These are phyloP conservation scores for Aethionema arabicum DNA, from an alignment of 345 rosid genomes.

Conservation along the genomic window DNA sequence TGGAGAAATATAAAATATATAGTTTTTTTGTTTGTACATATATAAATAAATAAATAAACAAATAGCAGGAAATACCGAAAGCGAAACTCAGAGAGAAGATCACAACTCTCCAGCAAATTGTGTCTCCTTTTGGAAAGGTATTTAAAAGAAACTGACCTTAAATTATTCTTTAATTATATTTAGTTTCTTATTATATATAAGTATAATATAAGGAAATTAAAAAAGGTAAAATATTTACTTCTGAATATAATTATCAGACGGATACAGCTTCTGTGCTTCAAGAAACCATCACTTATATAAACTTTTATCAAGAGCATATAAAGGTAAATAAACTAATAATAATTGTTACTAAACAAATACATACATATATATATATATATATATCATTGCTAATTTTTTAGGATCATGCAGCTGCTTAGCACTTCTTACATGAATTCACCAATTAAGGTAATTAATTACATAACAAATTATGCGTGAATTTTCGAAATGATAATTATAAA, in stretches of 20 bases:
- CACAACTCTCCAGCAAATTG: constrained; percentile 92
- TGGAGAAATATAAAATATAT: too few species aligned
- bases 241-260: constrained; percentile 51
- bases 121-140: constrained; percentile 98
- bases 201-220: neutral
- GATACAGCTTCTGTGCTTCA: constrained; percentile 87
- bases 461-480: neutral
- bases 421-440: constrained; percentile 71
- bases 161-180: neutral
- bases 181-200: neutral
- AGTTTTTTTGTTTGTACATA: too few species aligned
- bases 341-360: neutral
- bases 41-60: neutral
- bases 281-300: constrained; percentile 77
- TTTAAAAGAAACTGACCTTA: constrained; percentile 5
- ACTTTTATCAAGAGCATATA: constrained; percentile 78
- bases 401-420: constrained; percentile 57
- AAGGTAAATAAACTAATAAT: constrained; percentile 46
- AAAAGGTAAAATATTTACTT: neutral
- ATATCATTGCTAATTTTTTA: neutral
- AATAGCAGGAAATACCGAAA: constrained; percentile 65
- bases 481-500: neutral
- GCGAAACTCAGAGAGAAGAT: constrained; percentile 80
- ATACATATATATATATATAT: neutral
- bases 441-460: constrained; percentile 51